Conservation (phyloP, 1,139 yeast genomes). For the Geotrichum carabidarum region DNA sequence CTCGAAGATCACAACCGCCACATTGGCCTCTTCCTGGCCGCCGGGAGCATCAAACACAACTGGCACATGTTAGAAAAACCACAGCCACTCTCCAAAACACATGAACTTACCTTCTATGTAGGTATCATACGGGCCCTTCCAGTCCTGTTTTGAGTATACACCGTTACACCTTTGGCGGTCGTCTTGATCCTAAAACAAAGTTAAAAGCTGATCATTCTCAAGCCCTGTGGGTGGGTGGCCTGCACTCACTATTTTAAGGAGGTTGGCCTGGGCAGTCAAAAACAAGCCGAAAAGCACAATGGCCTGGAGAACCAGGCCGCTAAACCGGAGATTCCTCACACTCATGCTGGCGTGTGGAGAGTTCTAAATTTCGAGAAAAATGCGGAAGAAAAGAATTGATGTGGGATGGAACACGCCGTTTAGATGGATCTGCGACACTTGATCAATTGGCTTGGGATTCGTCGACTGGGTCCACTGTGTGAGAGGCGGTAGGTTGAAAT, state of each 20-base stretch:
- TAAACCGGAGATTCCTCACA: background rate
- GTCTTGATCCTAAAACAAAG: conserved; percentile 12
- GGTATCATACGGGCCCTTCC: conserved; percentile 64
- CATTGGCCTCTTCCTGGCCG: conserved; percentile 36
- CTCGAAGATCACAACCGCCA: conserved; percentile 74
- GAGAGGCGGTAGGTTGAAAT: no score
- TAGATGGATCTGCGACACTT: no score
- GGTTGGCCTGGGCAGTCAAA: conserved; percentile 20
- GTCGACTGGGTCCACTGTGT: no score
- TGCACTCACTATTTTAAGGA: conserved; percentile 24
- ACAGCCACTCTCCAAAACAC: background rate
- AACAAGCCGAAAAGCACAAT: conserved; percentile 12
- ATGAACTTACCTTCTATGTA: conserved; percentile 29
- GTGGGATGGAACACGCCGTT: no score
- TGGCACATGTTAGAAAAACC: conserved; percentile 1
- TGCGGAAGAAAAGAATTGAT: no score
- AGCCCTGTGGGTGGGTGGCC: background rate
- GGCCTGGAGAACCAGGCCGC: conserved; percentile 1
- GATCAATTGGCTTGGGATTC: no score
- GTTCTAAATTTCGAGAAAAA: background rate
- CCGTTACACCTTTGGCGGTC: conserved; percentile 74
- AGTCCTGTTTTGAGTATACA: conserved; percentile 78
- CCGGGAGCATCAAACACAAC: conserved; percentile 27
- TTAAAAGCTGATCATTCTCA: background rate
- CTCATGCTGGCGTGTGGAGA: background rate